These are phyloP conservation scores for Panicum virgatum DNA, from an alignment of 202 grass and related monocot genomes.

Conservation along the genomic window DNA sequence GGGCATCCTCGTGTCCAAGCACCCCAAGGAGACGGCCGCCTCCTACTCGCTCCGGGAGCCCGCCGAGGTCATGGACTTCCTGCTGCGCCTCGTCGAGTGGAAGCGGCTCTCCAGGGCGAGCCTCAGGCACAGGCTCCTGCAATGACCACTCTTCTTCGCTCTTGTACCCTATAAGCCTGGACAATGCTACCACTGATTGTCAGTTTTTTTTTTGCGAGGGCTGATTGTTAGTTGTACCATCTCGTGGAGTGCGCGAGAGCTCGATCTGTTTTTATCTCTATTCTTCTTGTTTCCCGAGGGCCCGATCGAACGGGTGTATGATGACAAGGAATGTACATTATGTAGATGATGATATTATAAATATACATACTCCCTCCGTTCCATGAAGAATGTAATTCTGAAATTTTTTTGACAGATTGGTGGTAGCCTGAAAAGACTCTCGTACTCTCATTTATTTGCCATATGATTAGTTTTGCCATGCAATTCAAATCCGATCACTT, in stretches of 20 bases:
- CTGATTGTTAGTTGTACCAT: not conserved
- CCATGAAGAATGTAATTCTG: too few species aligned
- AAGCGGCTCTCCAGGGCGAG: slow-evolving; percentile 46
- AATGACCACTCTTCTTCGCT: not conserved
- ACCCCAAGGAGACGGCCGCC: slow-evolving; percentile 84
- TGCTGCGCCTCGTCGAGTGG: slow-evolving; percentile 84
- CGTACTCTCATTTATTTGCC: too few species aligned
- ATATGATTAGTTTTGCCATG: too few species aligned
- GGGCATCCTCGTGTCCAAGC: slow-evolving; percentile 87
- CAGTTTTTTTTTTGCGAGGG: too few species aligned
- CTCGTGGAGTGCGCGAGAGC: not conserved
- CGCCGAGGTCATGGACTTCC: slow-evolving; percentile 94
- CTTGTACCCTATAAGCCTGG: too few species aligned
- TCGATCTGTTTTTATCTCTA: slow-evolving; percentile 3
- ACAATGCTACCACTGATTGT: too few species aligned
- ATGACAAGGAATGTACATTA: too few species aligned
- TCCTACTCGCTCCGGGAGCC: slow-evolving; percentile 82
- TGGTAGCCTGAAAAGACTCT: too few species aligned
- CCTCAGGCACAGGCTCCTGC: not conserved
- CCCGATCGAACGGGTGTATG: slow-evolving; percentile 2
- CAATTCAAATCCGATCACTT: too few species aligned
- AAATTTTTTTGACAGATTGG: too few species aligned
- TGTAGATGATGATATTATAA: not conserved
- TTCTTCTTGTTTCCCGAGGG: not conserved
- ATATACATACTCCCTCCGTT: too few species aligned